A percentile compares a stretch with the other conserved stretches of the same genome.
These are phyloP conservation scores for Boletus insuetus DNA, from an alignment of 768 basidiomycete genomes.

Conservation along the genomic window DNA sequence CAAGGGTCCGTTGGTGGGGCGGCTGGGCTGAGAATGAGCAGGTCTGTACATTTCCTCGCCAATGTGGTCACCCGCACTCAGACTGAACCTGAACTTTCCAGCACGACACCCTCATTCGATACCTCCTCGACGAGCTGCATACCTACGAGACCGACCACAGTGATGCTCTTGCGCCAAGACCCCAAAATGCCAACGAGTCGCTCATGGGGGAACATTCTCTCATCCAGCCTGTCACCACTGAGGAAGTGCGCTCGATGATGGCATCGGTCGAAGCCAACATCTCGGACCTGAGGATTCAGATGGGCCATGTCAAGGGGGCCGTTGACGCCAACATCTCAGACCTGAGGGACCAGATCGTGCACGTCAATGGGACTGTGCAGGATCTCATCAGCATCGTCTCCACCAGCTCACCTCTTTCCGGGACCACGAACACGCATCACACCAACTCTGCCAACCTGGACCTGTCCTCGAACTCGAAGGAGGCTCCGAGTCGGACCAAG, in stretches of 20 bases:
- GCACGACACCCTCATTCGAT: neutral
- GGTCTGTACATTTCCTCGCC: constrained; percentile 12
- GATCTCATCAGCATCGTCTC: neutral
- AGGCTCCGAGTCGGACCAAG: too few species aligned
- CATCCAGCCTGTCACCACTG: neutral
- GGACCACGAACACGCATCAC: too few species aligned
- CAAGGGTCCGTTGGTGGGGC: constrained; percentile 37
- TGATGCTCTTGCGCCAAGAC: neutral
- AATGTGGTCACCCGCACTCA: neutral
- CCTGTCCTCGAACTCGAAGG: too few species aligned
- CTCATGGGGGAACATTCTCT: neutral
- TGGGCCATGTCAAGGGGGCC: neutral
- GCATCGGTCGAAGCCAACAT: neutral
- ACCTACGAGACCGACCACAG: neutral
- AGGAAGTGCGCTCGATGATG: neutral
- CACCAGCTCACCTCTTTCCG: neutral
- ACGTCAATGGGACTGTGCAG: neutral
- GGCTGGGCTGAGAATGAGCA: constrained; percentile 40
- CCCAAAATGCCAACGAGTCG: too few species aligned
- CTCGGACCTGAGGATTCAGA: neutral
- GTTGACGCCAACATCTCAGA: too few species aligned
- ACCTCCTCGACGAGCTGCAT: neutral
- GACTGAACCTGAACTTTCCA: neutral
- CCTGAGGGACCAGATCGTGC: too few species aligned
- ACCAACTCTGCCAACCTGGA: neutral